Evolutionary conservation across 2,329 filamentous ascomycete species (phyloP).

Genomic region (Magnaporthiopsis rhizophila): DNA sequence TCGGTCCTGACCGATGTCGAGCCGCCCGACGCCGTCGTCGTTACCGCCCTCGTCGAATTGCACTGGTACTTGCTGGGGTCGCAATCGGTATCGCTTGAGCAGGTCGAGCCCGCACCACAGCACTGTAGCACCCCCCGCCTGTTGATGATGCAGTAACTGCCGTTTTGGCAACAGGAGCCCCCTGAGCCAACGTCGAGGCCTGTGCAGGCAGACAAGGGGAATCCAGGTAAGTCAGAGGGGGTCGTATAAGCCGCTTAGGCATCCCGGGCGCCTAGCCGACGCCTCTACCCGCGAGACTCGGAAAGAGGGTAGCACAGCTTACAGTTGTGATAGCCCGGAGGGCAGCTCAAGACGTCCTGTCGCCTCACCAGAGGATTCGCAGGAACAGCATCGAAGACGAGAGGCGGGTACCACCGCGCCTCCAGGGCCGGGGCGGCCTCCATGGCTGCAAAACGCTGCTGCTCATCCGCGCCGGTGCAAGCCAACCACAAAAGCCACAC

Average conservation of each 20-base stretch:
- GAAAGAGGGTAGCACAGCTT: neutral
- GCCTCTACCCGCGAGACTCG: neutral
- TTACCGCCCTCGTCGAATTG: conserved; percentile 12
- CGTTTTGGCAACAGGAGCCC: conserved; percentile 18
- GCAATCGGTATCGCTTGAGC: conserved; percentile 21
- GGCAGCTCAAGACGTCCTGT: neutral
- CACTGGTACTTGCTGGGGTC: conserved; percentile 19
- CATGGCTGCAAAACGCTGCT: neutral
- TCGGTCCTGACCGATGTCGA: conserved; percentile 14
- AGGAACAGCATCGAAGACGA: neutral
- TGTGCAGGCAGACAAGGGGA: conserved; percentile 2
- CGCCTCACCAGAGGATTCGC: neutral
- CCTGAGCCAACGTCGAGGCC: conserved; percentile 20
- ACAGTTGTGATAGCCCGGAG: neutral
- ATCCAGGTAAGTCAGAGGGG: neutral
- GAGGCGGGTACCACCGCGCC: neutral
- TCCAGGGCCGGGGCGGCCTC: neutral
- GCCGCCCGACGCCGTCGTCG: conserved; percentile 11
- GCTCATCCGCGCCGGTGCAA: neutral
- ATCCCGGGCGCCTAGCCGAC: too few species aligned
- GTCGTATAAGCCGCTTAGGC: too few species aligned
- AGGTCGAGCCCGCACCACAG: conserved; percentile 23
- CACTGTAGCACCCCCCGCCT: conserved; percentile 16
- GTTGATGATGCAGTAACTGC: conserved; percentile 24
- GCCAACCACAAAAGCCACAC: too few species aligned